phyloP scores from a whole-genome alignment of 495 filamentous ascomycete species.

The Penicillium coffeae region DNA sequence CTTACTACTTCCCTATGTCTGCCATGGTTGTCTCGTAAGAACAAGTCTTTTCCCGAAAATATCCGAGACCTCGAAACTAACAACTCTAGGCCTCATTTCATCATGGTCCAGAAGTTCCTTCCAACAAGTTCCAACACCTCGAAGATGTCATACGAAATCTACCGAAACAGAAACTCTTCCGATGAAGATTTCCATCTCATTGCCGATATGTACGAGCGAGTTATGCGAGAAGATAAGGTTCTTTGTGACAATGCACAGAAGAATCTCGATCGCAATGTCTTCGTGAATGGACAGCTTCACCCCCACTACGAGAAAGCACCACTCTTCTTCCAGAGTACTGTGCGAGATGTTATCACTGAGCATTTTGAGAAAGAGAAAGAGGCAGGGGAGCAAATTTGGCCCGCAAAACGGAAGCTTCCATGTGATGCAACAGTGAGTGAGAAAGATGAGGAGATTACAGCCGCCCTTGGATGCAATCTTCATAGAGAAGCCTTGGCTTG shows the following conservation, averaged over 20 bases:
- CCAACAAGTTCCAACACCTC: constrained; percentile 34
- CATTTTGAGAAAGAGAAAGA: constrained; percentile 39
- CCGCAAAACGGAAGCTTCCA: constrained; percentile 31
- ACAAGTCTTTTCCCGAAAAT: background rate
- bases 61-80: background rate
- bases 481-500: constrained; percentile 26
- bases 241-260: constrained; percentile 44
- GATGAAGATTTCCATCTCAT: constrained; percentile 40
- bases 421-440: constrained; percentile 18
- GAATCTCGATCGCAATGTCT: constrained; percentile 46
- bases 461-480: constrained; percentile 20
- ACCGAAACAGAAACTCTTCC: constrained; percentile 38
- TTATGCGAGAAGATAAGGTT: constrained; percentile 45
- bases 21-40: constrained; percentile 48
- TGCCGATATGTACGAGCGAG: constrained; percentile 39
- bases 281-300: constrained; percentile 48
- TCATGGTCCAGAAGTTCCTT: constrained; percentile 47
- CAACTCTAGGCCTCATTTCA: constrained; percentile 37
- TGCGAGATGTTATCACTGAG: constrained; percentile 37
- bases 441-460: constrained; percentile 27
- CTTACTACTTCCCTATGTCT: constrained; percentile 44
- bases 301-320: constrained; percentile 47
- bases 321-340: constrained; percentile 43
- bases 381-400: constrained; percentile 39
- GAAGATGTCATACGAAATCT: constrained; percentile 47